A percentile compares a stretch with the other conserved stretches of the same genome.
phyloP scores from a whole-genome alignment of 768 basidiomycete species.

The Boletus subcaerulescens region DNA sequence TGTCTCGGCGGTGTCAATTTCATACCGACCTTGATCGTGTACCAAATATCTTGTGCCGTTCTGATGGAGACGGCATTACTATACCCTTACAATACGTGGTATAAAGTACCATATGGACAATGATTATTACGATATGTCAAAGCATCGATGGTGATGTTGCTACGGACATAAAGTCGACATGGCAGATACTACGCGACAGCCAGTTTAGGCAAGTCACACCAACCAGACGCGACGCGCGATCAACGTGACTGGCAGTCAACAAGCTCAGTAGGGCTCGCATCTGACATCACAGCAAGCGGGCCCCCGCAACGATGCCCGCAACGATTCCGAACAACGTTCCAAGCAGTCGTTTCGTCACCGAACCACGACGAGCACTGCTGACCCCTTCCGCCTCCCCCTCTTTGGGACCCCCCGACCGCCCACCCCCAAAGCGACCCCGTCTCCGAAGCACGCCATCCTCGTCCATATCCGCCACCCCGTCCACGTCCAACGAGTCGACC shows the following conservation, averaged over 20 bases:
- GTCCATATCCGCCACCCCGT: conserved; percentile 36
- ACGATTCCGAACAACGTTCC: not conserved
- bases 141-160: not conserved
- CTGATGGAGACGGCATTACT: not conserved
- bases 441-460: conserved; percentile 44
- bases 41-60: conserved; percentile 1
- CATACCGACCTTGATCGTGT: conserved; percentile 11
- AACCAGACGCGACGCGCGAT: conserved; percentile 11
- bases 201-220: conserved; percentile 16
- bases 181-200: not conserved
- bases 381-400: conserved; percentile 32
- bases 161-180: too few species aligned
- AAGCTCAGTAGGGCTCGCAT: not conserved
- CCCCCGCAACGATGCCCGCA: conserved; percentile 11
- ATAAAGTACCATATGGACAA: conserved; percentile 17
- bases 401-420: conserved; percentile 32
- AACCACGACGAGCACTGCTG: conserved; percentile 15
- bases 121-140: not conserved
- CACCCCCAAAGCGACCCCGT: conserved; percentile 50
- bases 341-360: conserved; percentile 3
- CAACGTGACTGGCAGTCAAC: conserved; percentile 13
- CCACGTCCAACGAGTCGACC: conserved; percentile 26
- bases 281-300: not conserved
- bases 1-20: conserved; percentile 8
- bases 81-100: conserved; percentile 15